Conservation (phyloP, 192 early-diverging fungal genomes). For the Spizellomyces sp. region DNA sequence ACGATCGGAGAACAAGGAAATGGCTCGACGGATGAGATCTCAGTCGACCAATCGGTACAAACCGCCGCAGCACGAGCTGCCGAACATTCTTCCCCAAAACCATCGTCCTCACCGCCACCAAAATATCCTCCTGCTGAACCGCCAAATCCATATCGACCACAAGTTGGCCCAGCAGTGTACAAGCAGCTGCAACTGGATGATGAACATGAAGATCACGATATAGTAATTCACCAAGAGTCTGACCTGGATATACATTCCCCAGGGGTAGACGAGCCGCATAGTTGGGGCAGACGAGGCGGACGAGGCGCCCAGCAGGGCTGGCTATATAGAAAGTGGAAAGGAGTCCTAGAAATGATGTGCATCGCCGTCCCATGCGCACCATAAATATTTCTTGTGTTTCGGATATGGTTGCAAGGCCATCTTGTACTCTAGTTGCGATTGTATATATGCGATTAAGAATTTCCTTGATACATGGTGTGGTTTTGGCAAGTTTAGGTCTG, state of each 20-base stretch:
- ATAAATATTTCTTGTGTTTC: too few relatives aligned
- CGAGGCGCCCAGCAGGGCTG: constrained; percentile 3
- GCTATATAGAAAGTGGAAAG: constrained; percentile 8
- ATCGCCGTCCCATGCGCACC: not conserved
- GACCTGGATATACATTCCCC: constrained; percentile 22
- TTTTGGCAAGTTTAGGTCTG: too few relatives aligned
- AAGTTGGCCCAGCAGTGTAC: constrained; percentile 17
- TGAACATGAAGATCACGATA: constrained; percentile 23
- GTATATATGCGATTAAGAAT: too few relatives aligned
- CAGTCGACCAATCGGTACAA: not conserved
- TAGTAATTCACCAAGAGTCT: constrained; percentile 14
- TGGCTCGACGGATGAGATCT: not conserved
- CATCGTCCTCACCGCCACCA: not conserved
- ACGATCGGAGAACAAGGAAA: not conserved
- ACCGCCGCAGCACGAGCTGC: not conserved
- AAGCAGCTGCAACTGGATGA: constrained; percentile 26
- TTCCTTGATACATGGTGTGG: too few relatives aligned
- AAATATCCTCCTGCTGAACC: not conserved
- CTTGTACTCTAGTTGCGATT: too few relatives aligned
- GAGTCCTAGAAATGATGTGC: constrained; percentile 25
- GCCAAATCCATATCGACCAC: constrained; percentile 14
- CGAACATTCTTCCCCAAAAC: constrained; percentile 2
- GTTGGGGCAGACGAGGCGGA: constrained; percentile 7
- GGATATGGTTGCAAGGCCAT: too few relatives aligned
- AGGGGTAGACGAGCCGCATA: not conserved